Conservation (phyloP, 805 yeast genomes). For the Candida rishiriensis region DNA sequence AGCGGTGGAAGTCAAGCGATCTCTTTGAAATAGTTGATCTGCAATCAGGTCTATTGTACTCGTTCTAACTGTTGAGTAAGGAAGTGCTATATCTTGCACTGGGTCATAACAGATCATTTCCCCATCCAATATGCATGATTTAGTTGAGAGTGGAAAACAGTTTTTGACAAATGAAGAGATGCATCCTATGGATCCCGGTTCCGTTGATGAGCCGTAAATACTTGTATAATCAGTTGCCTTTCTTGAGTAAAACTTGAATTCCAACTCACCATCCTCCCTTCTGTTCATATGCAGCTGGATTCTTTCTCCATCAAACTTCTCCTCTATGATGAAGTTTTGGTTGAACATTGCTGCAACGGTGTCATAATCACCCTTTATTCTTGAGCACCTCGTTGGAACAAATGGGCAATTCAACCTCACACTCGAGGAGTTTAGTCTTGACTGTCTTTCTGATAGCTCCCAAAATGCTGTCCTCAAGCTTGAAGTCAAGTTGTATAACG, state of each 20-base stretch:
- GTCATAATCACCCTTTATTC: conserved; percentile 45
- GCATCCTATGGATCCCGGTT: conserved; percentile 20
- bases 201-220: conserved; percentile 49
- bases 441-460: conserved; percentile 46
- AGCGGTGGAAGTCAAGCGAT: not conserved
- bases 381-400: conserved; percentile 71
- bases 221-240: conserved; percentile 69
- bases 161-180: conserved; percentile 31
- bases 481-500: conserved; percentile 60
- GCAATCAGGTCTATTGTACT: conserved; percentile 55
- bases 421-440: conserved; percentile 38
- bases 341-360: conserved; percentile 43
- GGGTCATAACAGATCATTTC: conserved; percentile 91
- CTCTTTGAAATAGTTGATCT: not conserved
- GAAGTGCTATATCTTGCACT: conserved; percentile 48
- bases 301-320: conserved; percentile 92
- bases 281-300: conserved; percentile 67
- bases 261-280: conserved; percentile 29
- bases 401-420: conserved; percentile 53
- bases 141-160: conserved; percentile 26
- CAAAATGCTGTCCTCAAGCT: conserved; percentile 57
- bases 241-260: conserved; percentile 54
- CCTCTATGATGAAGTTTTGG: conserved; percentile 64
- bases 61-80: conserved; percentile 76
- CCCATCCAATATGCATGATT: conserved; percentile 65